A percentile compares a stretch with the other conserved stretches of the same genome.
Evolutionary conservation across 2,329 filamentous ascomycete species (phyloP).

Genomic region (Calonectria pseudoturangicola): DNA sequence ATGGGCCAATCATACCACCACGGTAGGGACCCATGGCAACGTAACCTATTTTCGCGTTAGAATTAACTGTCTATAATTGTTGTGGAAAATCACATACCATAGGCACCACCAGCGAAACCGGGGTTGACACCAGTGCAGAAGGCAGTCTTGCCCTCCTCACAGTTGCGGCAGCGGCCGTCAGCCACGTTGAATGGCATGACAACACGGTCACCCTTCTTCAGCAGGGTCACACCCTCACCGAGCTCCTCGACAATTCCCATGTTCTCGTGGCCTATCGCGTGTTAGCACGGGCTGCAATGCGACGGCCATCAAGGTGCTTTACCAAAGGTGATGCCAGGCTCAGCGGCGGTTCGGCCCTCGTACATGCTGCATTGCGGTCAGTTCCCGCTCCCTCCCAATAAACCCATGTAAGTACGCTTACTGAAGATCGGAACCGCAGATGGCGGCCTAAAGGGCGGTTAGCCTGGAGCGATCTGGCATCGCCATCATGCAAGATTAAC

Average conservation of each 20-base stretch:
- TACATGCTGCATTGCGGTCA: conserved; percentile 71
- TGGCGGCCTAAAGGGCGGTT: conserved; percentile 61
- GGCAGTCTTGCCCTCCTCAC: conserved; percentile 78
- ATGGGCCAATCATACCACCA: conserved; percentile 53
- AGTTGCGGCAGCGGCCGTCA: conserved; percentile 77
- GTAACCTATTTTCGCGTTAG: conserved; percentile 63
- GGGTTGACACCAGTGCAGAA: conserved; percentile 76
- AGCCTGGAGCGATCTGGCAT: conserved; percentile 11
- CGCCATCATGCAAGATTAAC: conserved; percentile 44
- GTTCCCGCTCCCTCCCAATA: neutral
- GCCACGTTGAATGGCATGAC: conserved; percentile 81
- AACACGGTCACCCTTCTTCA: conserved; percentile 78
- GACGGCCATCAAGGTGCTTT: conserved; percentile 31
- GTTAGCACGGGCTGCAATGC: neutral
- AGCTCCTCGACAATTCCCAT: conserved; percentile 75
- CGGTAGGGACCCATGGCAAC: conserved; percentile 75
- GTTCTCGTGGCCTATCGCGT: conserved; percentile 69
- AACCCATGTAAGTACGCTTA: conserved; percentile 50
- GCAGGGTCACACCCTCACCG: conserved; percentile 74
- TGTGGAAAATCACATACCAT: conserved; percentile 48
- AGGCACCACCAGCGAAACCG: conserved; percentile 60
- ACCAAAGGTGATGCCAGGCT: conserved; percentile 77
- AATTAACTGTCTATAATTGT: neutral
- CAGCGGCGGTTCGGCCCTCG: conserved; percentile 77
- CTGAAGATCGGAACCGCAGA: conserved; percentile 72